Evolutionary conservation across 2,329 filamentous ascomycete genomes (phyloP), one percentile per base, ranked within the genome.

Genomic region (Alternaria brassicae): DNA sequence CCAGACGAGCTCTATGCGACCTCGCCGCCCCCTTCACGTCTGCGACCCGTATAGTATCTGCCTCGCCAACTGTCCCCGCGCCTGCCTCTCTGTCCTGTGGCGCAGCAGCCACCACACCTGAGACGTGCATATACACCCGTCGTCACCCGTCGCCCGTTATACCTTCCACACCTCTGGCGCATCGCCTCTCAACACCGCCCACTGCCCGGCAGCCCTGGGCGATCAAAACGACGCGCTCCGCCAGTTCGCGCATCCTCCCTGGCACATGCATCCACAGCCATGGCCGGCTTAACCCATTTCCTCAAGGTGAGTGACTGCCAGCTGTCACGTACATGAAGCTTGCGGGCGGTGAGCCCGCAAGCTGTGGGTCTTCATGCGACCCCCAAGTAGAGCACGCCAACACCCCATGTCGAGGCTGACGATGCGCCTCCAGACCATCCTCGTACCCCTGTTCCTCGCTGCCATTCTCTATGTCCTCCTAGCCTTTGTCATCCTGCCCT

Each of bases 391-490:
- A 15, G 28, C 19, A 48, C 44, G 36, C 44, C 44, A 48, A 36
- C 19, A 23, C 30, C 44, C 44, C 44, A 36, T 48, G 30, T 48
- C 28, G 28, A 48, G 28, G 44, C 44, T 48, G 44, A 48, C 44
- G 44, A 48, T 48, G 30, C 44, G 28, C 25, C 30, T 40, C 37
- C 65, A 83, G 81, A 77, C 75, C 48, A 72, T 82, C 62, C 69
- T 81, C 69, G 56, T 81, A n/a, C 81, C 81, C n/a, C 77, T 80
- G 64, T 66, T 81, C 65, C 73, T 81, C 63, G 78, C 81, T 57
- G 69, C 68, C 34, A 56, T 74, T 56, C 77, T 83, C 71, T 83
- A 82, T 72, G 55, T 75, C 68, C 59, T 79, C 57, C 68, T 80
- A 56, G 77, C 77, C 62, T 73, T 78, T 66, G 49, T 78, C 60